Evolutionary conservation across 1,284 basidiomycete species (phyloP).

Genomic region (Marasmius tenuissimus): DNA sequence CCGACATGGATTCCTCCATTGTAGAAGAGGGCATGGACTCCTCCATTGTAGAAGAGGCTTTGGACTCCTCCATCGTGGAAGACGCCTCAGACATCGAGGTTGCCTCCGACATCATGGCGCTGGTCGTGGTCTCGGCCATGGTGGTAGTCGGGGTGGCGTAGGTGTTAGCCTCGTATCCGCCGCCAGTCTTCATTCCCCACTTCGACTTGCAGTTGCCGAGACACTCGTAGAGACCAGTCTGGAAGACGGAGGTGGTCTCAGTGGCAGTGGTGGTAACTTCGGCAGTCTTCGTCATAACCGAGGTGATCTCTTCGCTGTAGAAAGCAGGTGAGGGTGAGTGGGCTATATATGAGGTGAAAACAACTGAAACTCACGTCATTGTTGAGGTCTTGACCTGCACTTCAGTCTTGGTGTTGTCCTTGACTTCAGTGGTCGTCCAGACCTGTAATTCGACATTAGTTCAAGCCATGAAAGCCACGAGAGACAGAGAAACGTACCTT

Average conservation of each 20-base stretch:
- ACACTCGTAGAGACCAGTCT: slow-evolving; percentile 54
- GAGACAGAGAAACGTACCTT: background rate
- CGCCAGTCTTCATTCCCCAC: slow-evolving; percentile 52
- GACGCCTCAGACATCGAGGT: background rate
- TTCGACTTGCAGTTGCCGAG: slow-evolving; percentile 57
- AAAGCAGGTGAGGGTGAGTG: background rate
- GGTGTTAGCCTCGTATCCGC: slow-evolving; percentile 51
- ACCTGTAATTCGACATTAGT: slow-evolving; percentile 32
- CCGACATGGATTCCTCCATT: background rate
- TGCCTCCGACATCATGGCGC: background rate
- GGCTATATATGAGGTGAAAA: slow-evolving; percentile 2
- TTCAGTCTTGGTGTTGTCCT: slow-evolving; percentile 60
- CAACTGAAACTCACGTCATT: slow-evolving; percentile 42
- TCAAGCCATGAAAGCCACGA: background rate
- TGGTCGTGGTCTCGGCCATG: background rate
- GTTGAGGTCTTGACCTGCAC: slow-evolving; percentile 48
- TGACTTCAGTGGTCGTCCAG: slow-evolving; percentile 55
- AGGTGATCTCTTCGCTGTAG: background rate
- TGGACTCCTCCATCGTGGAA: background rate
- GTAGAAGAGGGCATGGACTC: background rate
- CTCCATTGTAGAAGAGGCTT: background rate
- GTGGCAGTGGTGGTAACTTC: slow-evolving; percentile 52
- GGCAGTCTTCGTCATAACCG: slow-evolving; percentile 36
- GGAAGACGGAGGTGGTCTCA: slow-evolving; percentile 43
- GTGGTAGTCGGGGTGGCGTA: slow-evolving; percentile 32